Conservation (phyloP, 768 basidiomycete species). For the Tulasnella sp. region DNA sequence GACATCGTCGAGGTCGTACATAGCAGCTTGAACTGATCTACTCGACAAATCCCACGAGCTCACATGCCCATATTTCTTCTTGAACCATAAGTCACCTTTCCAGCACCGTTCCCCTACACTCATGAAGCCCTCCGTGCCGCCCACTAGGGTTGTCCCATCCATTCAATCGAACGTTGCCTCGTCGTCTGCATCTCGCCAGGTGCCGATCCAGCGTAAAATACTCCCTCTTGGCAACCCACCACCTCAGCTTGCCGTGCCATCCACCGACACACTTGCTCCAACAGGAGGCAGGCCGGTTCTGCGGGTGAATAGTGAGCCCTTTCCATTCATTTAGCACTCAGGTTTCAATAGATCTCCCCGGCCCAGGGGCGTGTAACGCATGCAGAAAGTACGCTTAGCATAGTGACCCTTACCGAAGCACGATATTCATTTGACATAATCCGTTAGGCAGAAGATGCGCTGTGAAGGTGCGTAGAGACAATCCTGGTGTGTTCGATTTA, state of each 20-base stretch:
- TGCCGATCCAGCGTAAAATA: not conserved
- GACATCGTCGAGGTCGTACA: too few relatives aligned
- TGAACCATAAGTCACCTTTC: too few relatives aligned
- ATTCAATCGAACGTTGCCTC: not conserved
- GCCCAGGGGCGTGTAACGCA: slow-evolving; percentile 14
- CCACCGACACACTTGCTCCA: not conserved
- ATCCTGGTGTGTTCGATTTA: too few relatives aligned
- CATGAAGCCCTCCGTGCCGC: not conserved
- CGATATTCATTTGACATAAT: not conserved
- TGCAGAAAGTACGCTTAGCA: slow-evolving; percentile 13
- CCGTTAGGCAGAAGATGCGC: slow-evolving; percentile 15
- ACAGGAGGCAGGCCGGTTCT: slow-evolving; percentile 9
- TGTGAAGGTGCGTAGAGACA: slow-evolving; percentile 6
- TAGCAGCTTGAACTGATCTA: too few relatives aligned
- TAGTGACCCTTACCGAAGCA: not conserved
- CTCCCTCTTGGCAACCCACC: slow-evolving; percentile 14
- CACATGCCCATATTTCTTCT: too few relatives aligned
- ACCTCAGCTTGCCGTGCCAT: not conserved
- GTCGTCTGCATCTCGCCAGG: not conserved
- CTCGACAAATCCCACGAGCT: too few relatives aligned
- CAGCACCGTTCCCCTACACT: not conserved
- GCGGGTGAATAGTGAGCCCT: slow-evolving; percentile 13
- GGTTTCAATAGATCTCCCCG: not conserved
- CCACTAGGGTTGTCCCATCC: not conserved
- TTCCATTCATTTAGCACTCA: not conserved